A percentile compares a stretch with the other conserved stretches of the same genome.
Evolutionary conservation across 139 green algal species (phyloP).

Genomic region (Spirogloea muscicola): DNA sequence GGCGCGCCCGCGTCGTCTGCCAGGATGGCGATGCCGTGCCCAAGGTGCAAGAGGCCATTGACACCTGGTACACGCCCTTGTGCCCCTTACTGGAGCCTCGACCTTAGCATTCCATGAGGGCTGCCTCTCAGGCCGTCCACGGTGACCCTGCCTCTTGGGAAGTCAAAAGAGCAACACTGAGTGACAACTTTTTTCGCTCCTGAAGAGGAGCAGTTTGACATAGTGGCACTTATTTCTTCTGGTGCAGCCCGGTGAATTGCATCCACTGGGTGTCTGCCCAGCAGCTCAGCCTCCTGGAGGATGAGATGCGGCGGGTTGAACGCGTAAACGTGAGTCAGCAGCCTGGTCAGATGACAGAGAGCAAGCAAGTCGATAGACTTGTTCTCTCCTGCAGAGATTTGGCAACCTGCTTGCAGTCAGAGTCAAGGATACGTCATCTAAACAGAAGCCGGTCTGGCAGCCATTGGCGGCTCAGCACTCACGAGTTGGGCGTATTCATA

Average conservation of each 20-base stretch:
- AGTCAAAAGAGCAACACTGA: no score
- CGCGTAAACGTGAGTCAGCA: constrained; percentile 27
- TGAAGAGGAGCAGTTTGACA: no score
- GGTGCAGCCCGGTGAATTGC: constrained; percentile 44
- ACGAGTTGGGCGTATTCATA: not conserved
- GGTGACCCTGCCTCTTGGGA: no score
- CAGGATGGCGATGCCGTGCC: constrained; percentile 9
- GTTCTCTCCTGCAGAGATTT: constrained; percentile 3
- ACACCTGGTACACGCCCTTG: constrained; percentile 48
- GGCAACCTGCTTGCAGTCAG: not conserved
- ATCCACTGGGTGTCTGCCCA: constrained; percentile 45
- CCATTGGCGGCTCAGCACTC: not conserved
- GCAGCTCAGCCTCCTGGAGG: constrained; percentile 39
- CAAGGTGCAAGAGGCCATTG: constrained; percentile 43
- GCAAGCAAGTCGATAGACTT: not conserved
- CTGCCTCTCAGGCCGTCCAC: no score
- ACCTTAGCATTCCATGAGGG: no score
- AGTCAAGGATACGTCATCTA: not conserved
- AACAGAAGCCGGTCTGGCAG: not conserved
- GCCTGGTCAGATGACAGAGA: not conserved
- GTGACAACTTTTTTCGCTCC: no score
- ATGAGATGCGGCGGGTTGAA: constrained; percentile 44
- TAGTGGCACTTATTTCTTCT: no score
- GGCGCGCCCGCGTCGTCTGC: constrained; percentile 16
- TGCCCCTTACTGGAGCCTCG: no score